Evolutionary conservation across 768 basidiomycete species (phyloP), one percentile per base, ranked within the genome.

Genomic region (Austroboletus eburneus): DNA sequence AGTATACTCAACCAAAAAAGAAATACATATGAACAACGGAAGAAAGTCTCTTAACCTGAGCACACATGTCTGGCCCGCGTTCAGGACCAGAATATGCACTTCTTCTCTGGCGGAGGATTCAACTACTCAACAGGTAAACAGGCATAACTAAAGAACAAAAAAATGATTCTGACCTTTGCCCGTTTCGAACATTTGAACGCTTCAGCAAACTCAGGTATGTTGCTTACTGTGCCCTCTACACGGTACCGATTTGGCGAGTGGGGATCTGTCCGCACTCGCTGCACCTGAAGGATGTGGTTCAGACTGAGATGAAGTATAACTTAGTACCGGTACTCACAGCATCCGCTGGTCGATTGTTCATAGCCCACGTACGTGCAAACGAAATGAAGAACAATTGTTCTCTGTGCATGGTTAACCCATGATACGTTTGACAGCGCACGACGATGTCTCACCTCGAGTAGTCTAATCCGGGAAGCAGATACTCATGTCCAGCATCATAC

Each of bases 321-420:
- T 10, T 32, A 13, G 27, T 27, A 27, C 8, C 32, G 13, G 33
- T 6, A 72, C 80, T 52, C 54, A 88, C 86, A 21, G 86, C 86
- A 22, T 86, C 79, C 36, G 80, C 84, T 21, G 88, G 78, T 52
- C 85, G 90, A 67, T 85, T 87, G 56, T 81, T 82, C 59, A 80
- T 76, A 0, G 85, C 90, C 91, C 91, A 95, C n/a, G 87, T 81
- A 22, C 87, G 79, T 13, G 80, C 93, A 58, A 89, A 94, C 2
- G 90, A 79, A 45, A 97, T 80, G 73, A 96, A 97, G 72, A 97
- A 97, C 23, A 97, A 68, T 71, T 97, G 94, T 33, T 96, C 94
- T 48, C 87, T 88, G 42, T 14, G 10, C 21, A 21, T 13, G 25
- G n/a, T 48, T n/a, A 32, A 50, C 37, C 18, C 1, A 14, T 14